These are phyloP conservation scores for Lachnellula occidentalis DNA, from an alignment of 2,329 filamentous ascomycete genomes.

Conservation along the genomic window DNA sequence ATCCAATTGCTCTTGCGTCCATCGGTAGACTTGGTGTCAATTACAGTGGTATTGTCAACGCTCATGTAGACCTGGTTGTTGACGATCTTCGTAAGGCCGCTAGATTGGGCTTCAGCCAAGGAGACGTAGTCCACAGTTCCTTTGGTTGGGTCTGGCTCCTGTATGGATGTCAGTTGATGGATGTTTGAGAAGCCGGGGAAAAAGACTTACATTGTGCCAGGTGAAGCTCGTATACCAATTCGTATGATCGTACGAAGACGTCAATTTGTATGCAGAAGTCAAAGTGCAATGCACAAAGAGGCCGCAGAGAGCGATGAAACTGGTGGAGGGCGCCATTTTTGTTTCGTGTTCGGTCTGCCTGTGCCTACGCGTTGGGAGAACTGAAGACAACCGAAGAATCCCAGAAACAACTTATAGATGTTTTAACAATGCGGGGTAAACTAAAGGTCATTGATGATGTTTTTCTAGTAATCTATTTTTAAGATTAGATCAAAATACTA, in stretches of 20 bases:
- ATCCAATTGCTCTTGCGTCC: conserved; percentile 58
- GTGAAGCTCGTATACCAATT: conserved; percentile 22
- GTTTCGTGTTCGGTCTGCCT: background rate
- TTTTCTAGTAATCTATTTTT: too few relatives aligned
- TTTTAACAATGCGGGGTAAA: too few relatives aligned
- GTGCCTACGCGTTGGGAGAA: too few relatives aligned
- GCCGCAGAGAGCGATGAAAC: background rate
- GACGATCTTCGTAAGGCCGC: conserved; percentile 52
- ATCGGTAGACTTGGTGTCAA: conserved; percentile 29
- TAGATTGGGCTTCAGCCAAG: conserved; percentile 42
- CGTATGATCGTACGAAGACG: conserved; percentile 16
- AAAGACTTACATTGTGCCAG: conserved; percentile 9
- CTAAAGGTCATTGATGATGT: too few relatives aligned
- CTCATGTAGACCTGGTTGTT: conserved; percentile 53
- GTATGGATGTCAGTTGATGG: background rate
- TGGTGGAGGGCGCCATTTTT: background rate
- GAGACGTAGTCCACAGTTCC: conserved; percentile 33
- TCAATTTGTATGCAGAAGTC: conserved; percentile 11
- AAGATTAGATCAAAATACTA: too few relatives aligned
- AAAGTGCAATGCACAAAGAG: background rate
- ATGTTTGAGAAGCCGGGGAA: background rate
- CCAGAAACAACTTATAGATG: too few relatives aligned
- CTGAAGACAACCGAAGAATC: too few relatives aligned
- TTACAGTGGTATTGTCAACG: conserved; percentile 20
- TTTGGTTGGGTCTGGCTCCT: conserved; percentile 20